phyloP scores from a whole-genome alignment of 768 basidiomycete species.

The Trametes maxima region DNA sequence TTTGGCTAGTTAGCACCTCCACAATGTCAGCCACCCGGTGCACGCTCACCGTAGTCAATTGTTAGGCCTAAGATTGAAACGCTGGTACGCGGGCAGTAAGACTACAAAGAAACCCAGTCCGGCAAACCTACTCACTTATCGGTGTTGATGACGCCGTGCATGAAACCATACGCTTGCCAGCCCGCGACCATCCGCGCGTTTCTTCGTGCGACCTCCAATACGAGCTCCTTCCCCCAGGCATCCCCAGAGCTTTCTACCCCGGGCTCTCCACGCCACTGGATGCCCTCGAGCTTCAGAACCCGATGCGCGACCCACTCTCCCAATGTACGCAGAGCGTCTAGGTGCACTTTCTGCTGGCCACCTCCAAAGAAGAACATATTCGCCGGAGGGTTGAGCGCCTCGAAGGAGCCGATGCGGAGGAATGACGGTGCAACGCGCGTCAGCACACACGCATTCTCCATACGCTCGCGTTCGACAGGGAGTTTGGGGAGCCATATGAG shows the following conservation, averaged over 20 bases:
- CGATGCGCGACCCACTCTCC: slow-evolving; percentile 71
- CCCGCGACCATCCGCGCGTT: slow-evolving; percentile 93
- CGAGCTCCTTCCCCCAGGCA: slow-evolving; percentile 71
- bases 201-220: slow-evolving; percentile 77
- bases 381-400: slow-evolving; percentile 75
- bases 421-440: slow-evolving; percentile 89
- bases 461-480: slow-evolving; percentile 72
- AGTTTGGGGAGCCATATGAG: slow-evolving; percentile 75
- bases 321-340: slow-evolving; percentile 71
- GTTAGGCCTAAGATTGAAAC: slow-evolving; percentile 76
- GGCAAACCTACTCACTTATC: slow-evolving; percentile 70
- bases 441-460: slow-evolving; percentile 72
- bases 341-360: slow-evolving; percentile 74
- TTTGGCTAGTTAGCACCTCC: slow-evolving; percentile 24
- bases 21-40: not conserved
- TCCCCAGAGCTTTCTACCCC: slow-evolving; percentile 42
- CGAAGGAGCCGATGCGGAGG: slow-evolving; percentile 89
- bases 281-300: slow-evolving; percentile 52
- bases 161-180: slow-evolving; percentile 95
- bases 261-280: slow-evolving; percentile 40
- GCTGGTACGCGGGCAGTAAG: slow-evolving; percentile 37
- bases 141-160: slow-evolving; percentile 97
- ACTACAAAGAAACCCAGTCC: slow-evolving; percentile 11
- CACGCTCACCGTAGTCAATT: slow-evolving; percentile 67
- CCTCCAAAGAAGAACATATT: slow-evolving; percentile 71